Evolutionary conservation across 2,329 filamentous ascomycete genomes (phyloP).

Genomic region (Pleoardoris graminearum): DNA sequence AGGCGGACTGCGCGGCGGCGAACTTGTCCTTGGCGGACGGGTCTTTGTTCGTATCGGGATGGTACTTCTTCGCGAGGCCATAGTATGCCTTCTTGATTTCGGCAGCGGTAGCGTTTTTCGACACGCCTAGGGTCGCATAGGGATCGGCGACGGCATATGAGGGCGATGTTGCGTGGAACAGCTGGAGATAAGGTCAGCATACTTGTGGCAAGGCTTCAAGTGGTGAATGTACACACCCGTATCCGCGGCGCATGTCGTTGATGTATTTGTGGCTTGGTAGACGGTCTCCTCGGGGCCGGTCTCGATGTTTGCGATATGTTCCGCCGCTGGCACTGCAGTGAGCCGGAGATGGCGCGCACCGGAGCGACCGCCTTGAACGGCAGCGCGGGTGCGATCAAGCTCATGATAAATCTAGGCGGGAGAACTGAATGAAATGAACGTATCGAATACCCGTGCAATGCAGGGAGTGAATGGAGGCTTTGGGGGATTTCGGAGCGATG

Average conservation of each 20-base stretch:
- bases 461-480: conserved; percentile 1
- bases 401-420: conserved; percentile 40
- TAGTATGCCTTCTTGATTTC: conserved; percentile 99
- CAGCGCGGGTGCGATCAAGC: conserved; percentile 36
- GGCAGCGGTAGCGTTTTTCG: conserved; percentile 74
- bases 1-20: conserved; percentile 86
- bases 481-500: background rate
- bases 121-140: conserved; percentile 83
- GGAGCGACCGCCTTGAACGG: conserved; percentile 39
- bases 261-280: conserved; percentile 23
- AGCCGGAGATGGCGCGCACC: conserved; percentile 36
- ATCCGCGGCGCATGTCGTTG: conserved; percentile 28
- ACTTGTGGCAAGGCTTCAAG: background rate
- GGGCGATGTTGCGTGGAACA: conserved; percentile 55
- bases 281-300: conserved; percentile 32
- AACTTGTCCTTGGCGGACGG: conserved; percentile 92
- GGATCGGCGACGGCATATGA: conserved; percentile 72
- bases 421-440: background rate
- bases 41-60: conserved; percentile 98
- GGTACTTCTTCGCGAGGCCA: conserved; percentile 93
- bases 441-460: background rate
- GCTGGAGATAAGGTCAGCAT: conserved; percentile 28
- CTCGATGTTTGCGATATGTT: conserved; percentile 33
- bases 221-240: conserved; percentile 29
- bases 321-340: conserved; percentile 37